These are phyloP conservation scores for Diaporthe citri DNA, from an alignment of 2,329 filamentous ascomycete genomes.

Conservation along the genomic window DNA sequence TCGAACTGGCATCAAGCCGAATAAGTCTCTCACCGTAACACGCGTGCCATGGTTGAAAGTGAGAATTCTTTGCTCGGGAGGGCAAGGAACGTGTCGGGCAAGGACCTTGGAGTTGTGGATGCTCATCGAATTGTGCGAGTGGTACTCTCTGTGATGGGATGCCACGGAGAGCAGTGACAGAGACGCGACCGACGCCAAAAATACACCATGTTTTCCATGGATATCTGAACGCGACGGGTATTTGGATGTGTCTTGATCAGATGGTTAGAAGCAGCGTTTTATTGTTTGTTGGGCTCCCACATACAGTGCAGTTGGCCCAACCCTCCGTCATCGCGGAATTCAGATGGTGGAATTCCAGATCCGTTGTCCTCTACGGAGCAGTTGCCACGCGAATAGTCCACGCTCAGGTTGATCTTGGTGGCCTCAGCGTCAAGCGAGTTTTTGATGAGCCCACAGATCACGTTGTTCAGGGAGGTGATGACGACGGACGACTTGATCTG, in stretches of 20 bases:
- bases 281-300: conserved; percentile 46
- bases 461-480: conserved; percentile 80
- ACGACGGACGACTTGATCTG: conserved; percentile 89
- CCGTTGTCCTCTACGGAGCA: conserved; percentile 91
- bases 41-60: conserved; percentile 77
- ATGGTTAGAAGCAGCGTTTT: conserved; percentile 22
- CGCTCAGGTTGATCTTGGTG: conserved; percentile 73
- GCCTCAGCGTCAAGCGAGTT: conserved; percentile 89
- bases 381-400: conserved; percentile 81
- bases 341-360: conserved; percentile 76
- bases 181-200: conserved; percentile 81
- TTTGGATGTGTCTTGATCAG: conserved; percentile 80
- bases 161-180: conserved; percentile 83
- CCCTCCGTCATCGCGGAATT: conserved; percentile 79
- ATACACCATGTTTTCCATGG: conserved; percentile 79
- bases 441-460: conserved; percentile 78
- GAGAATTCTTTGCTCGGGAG: conserved; percentile 67
- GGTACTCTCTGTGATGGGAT: conserved; percentile 74
- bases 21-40: conserved; percentile 82
- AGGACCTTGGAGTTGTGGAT: conserved; percentile 79
- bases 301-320: conserved; percentile 80
- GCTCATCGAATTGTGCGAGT: conserved; percentile 73
- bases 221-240: conserved; percentile 58
- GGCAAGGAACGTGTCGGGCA: conserved; percentile 72
- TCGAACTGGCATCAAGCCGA: conserved; percentile 90